Base-by-base conservation (phyloP, 2,329 filamentous ascomycete genomes). In the Mycosphaerella sp. region DNA sequence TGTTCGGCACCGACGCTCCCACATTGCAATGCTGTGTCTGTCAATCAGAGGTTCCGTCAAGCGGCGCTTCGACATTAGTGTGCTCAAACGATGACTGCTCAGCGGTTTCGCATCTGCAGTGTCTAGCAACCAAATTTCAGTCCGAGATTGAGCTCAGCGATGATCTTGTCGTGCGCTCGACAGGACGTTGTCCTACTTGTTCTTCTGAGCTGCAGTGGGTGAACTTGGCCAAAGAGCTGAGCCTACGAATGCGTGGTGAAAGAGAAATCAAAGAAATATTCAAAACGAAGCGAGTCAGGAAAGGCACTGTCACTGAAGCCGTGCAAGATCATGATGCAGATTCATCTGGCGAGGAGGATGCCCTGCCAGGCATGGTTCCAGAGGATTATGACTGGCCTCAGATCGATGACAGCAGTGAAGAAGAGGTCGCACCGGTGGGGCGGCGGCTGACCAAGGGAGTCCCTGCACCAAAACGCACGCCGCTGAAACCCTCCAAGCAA, bases 211-310 rank as follows among this genome's bases (percentile, higher is more conserved):
- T 90, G 1, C 69, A 76, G 48, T 97, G 92, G 92, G 76, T 78
- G 0, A 80, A 86, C 45, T 81, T 96, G 72, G 86, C 95, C 74
- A 91, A 84, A 66, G 91, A 95, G 67, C 71, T 95, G 62, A 93
- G 80, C 48, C 72, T 95, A 46, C 79, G 92, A 32, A 75, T 81
- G 36, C 79, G 88, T 23, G 90, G 86, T 0, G 71, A 78, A 51
- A 85, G 86, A 54, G 85, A 90, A 60, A 73, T 91, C 1, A 79
- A 83, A 40, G 82, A 82, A 60, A 64, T 95, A 26, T 76, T 89
- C 62, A 87, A 82, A 46, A 52, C 53, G 14, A 64, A 63, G 51
- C 59, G 59, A 12, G 52, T 43, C 11, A 58, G 49, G 32, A 62
- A 60, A 23, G 51, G 41, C 29, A 49, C 50, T 9, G 51, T 38